phyloP scores from a whole-genome alignment of 192 early-diverging fungal genomes.

The Backusella morwellensis region DNA sequence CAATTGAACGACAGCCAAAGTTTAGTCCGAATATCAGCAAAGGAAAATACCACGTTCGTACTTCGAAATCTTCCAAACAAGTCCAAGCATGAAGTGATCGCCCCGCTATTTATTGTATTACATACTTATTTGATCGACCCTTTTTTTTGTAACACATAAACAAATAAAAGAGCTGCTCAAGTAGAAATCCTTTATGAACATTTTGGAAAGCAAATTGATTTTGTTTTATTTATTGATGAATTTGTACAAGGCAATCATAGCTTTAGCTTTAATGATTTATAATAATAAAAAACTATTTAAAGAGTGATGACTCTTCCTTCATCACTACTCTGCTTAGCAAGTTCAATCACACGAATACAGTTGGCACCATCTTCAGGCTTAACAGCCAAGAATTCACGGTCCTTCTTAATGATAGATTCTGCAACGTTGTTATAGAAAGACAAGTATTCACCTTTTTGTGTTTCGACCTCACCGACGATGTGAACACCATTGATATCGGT shows the following conservation, averaged over 20 bases:
- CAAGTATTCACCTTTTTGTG: conserved; percentile 55
- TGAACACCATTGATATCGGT: conserved; percentile 47
- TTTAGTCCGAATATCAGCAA: background rate
- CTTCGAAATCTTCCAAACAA: background rate
- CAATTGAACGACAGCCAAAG: background rate
- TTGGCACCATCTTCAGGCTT: conserved; percentile 64
- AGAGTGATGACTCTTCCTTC: conserved; percentile 49
- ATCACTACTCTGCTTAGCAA: conserved; percentile 61
- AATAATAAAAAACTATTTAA: conserved; percentile 20
- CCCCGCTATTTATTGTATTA: background rate
- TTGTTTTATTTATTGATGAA: background rate
- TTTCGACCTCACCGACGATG: conserved; percentile 54
- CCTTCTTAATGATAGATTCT: conserved; percentile 49
- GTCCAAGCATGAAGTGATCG: background rate
- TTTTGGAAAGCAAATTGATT: background rate
- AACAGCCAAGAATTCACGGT: conserved; percentile 43
- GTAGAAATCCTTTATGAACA: background rate
- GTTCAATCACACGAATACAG: conserved; percentile 67
- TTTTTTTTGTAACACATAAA: background rate
- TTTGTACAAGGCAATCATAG: conserved; percentile 1
- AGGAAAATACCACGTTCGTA: background rate
- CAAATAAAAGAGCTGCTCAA: background rate
- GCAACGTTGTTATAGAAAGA: conserved; percentile 67
- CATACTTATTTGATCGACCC: background rate
- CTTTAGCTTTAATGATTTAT: background rate